Conservation (phyloP, 1,284 basidiomycete genomes). For the Leccinum brunneo-olivaceum region DNA sequence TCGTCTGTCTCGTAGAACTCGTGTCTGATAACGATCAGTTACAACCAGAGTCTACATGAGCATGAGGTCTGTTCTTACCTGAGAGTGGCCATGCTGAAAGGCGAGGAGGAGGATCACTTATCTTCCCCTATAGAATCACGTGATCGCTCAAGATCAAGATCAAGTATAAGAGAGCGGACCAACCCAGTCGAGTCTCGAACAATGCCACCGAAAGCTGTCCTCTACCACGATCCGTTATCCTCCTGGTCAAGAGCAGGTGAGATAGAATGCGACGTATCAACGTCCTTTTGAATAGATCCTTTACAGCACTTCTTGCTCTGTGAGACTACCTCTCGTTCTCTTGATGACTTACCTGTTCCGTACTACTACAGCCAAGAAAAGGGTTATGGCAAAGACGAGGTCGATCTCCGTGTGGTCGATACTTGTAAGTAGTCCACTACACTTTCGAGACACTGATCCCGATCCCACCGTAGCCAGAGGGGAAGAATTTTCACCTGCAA, state of each 20-base stretch:
- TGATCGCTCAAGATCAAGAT: constrained; percentile 1
- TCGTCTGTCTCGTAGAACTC: constrained; percentile 87
- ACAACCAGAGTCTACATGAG: neutral
- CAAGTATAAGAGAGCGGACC: neutral
- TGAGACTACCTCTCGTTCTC: constrained; percentile 24
- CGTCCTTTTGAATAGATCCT: neutral
- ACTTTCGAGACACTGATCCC: neutral
- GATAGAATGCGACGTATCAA: no score
- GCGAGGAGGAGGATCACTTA: neutral
- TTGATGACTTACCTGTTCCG: neutral
- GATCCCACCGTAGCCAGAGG: constrained; percentile 44
- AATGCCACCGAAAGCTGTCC: constrained; percentile 47
- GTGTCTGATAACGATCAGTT: constrained; percentile 44
- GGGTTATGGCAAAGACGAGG: constrained; percentile 63
- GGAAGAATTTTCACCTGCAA: constrained; percentile 60
- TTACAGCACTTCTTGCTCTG: constrained; percentile 44
- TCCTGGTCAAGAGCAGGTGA: constrained; percentile 59
- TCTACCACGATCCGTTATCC: constrained; percentile 51
- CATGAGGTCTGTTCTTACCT: constrained; percentile 35
- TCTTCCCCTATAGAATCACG: constrained; percentile 23
- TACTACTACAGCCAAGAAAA: constrained; percentile 52
- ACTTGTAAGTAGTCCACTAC: constrained; percentile 35
- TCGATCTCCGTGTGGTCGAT: constrained; percentile 58
- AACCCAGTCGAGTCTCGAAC: neutral
- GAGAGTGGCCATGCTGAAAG: constrained; percentile 34